These are phyloP conservation scores for Trypanosoma melophagium DNA, from an alignment of 208 protist species.

Conservation along the genomic window DNA sequence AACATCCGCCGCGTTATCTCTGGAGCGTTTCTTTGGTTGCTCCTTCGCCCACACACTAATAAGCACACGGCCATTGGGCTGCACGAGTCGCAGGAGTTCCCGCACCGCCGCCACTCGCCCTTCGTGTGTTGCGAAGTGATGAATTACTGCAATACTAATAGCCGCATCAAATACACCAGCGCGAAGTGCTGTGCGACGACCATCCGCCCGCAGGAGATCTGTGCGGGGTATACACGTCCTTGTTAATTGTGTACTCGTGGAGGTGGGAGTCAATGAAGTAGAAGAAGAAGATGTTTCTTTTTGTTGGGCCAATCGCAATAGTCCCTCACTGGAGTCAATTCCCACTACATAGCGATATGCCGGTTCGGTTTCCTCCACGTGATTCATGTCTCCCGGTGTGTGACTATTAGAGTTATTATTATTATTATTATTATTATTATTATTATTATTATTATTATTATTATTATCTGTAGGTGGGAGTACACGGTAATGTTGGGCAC, in stretches of 20 bases:
- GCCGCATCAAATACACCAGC: slow-evolving; percentile 66
- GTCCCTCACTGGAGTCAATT: slow-evolving; percentile 59
- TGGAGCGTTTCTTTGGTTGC: slow-evolving; percentile 42
- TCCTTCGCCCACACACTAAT: slow-evolving; percentile 89
- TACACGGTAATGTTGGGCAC: slow-evolving; percentile 26
- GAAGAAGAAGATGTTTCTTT: too few species aligned
- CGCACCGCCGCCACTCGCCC: slow-evolving; percentile 49
- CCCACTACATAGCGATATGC: slow-evolving; percentile 63
- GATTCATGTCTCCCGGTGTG: not conserved
- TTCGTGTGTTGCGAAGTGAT: slow-evolving; percentile 75
- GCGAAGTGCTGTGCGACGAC: slow-evolving; percentile 61
- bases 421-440: not conserved
- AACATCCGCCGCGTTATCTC: slow-evolving; percentile 53
- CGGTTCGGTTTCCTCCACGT: not conserved
- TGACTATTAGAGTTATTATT: slow-evolving; percentile 3
- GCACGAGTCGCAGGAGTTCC: slow-evolving; percentile 78
- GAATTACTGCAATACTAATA: slow-evolving; percentile 90
- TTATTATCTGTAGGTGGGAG: not conserved
- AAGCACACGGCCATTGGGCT: slow-evolving; percentile 55
- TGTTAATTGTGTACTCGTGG: too few species aligned
- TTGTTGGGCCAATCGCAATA: slow-evolving; percentile 64
- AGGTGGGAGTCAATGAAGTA: too few species aligned
- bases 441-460: too few species aligned
- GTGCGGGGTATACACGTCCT: slow-evolving; percentile 47
- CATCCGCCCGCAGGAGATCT: slow-evolving; percentile 68